Conservation (phyloP, 1,284 basidiomycete genomes). For the Tranzscheliella williamsii region DNA sequence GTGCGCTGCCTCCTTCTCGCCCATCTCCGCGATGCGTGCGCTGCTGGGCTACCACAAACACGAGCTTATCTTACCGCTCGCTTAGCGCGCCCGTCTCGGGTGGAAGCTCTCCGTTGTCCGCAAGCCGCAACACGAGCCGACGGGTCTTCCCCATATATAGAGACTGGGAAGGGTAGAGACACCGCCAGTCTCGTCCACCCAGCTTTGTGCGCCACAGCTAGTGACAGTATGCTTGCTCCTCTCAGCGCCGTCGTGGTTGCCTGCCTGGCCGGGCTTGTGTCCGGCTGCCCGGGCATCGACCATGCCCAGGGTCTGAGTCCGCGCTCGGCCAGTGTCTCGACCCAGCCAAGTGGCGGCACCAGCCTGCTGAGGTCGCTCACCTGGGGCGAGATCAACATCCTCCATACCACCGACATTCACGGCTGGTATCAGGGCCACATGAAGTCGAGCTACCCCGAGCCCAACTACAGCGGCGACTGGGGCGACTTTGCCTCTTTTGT, state of each 20-base stretch:
- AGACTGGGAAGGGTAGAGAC: no score
- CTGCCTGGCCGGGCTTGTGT: slow-evolving; percentile 3
- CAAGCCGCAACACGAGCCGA: no score
- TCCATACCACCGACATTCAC: slow-evolving; percentile 82
- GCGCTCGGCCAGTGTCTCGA: slow-evolving; percentile 4
- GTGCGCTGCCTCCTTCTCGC: no score
- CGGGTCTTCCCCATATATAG: no score
- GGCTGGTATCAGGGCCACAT: slow-evolving; percentile 62
- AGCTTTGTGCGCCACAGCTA: no score
- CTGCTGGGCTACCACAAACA: no score
- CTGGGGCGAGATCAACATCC: slow-evolving; percentile 77
- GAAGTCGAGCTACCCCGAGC: slow-evolving; percentile 55
- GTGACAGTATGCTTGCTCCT: no score
- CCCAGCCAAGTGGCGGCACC: slow-evolving; percentile 6
- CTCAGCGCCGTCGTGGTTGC: slow-evolving; percentile 2
- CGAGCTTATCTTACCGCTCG: no score
- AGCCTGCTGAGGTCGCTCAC: slow-evolving; percentile 64
- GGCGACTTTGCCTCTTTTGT: slow-evolving; percentile 59
- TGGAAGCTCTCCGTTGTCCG: no score
- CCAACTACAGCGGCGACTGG: slow-evolving; percentile 56
- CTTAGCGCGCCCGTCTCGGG: no score
- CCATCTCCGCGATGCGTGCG: no score
- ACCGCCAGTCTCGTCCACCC: no score
- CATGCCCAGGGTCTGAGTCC: slow-evolving; percentile 26
- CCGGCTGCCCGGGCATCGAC: slow-evolving; percentile 23